These are phyloP conservation scores for Nicotiana knightiana DNA, from an alignment of 257 asterid genomes.

Conservation along the genomic window DNA sequence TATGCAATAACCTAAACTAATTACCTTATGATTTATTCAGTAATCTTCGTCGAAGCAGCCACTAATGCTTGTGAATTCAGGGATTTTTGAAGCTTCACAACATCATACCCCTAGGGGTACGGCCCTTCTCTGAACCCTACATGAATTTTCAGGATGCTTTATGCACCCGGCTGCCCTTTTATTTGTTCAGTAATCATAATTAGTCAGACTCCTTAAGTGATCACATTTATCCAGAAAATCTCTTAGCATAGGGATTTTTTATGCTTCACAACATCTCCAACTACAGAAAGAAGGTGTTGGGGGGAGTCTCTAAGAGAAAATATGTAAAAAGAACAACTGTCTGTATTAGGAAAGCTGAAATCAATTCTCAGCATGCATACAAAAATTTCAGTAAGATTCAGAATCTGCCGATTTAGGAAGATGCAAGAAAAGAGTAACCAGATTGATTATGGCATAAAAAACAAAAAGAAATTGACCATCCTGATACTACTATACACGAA, in stretches of 20 bases:
- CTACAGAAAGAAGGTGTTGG: neutral
- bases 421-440: neutral
- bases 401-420: neutral
- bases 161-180: too few species aligned
- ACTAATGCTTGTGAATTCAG: too few species aligned
- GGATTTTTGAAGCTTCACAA: too few species aligned
- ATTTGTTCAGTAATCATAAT: neutral
- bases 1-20: neutral
- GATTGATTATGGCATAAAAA: neutral
- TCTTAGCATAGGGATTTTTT: neutral
- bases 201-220: neutral
- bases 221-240: neutral
- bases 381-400: neutral
- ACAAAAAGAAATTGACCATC: neutral
- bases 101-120: too few species aligned
- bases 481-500: conserved; percentile 5
- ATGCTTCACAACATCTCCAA: neutral
- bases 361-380: neutral
- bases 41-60: too few species aligned
- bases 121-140: too few species aligned
- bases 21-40: neutral
- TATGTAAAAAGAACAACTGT: neutral
- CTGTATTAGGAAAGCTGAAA: neutral
- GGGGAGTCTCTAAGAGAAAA: neutral
- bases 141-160: too few species aligned